Percentiles rank a stretch among this genome's conserved stretches.
Evolutionary conservation across 441 rosid species (phyloP).

Genomic region (Theobroma grandiflorum): DNA sequence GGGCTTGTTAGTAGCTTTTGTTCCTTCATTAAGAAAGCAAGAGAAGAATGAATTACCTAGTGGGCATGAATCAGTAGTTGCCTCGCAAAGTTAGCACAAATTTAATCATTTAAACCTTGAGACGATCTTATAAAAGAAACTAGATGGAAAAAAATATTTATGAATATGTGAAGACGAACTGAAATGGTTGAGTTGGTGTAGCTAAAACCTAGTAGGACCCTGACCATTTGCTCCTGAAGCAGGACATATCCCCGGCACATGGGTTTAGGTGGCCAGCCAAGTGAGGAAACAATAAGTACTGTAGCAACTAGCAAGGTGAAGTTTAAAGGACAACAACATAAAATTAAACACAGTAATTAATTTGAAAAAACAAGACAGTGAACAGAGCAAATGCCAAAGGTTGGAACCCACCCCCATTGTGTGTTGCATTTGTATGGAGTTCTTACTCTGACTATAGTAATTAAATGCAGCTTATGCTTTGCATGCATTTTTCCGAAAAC

Average conservation of each 20-base stretch:
- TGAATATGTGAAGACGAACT: too few relatives aligned
- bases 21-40: too few relatives aligned
- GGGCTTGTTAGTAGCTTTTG: too few relatives aligned
- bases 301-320: neutral
- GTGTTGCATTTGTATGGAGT: slow-evolving; percentile 12
- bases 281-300: neutral
- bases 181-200: neutral
- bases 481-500: neutral
- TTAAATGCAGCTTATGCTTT: slow-evolving; percentile 9
- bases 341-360: neutral
- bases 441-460: neutral
- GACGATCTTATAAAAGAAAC: too few relatives aligned
- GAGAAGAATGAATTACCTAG: too few relatives aligned
- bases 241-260: slow-evolving; percentile 3
- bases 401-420: neutral
- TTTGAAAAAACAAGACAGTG: neutral
- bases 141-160: too few relatives aligned
- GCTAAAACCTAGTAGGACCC: neutral
- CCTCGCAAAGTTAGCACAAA: too few relatives aligned
- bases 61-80: neutral
- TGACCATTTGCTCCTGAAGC: neutral
- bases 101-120: too few relatives aligned
- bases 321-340: neutral
- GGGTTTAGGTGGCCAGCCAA: neutral
- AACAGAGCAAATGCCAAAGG: neutral